A percentile compares a stretch with the other conserved stretches of the same genome.
phyloP scores from a whole-genome alignment of 495 filamentous ascomycete species.

The Amniculicola lignicola region DNA sequence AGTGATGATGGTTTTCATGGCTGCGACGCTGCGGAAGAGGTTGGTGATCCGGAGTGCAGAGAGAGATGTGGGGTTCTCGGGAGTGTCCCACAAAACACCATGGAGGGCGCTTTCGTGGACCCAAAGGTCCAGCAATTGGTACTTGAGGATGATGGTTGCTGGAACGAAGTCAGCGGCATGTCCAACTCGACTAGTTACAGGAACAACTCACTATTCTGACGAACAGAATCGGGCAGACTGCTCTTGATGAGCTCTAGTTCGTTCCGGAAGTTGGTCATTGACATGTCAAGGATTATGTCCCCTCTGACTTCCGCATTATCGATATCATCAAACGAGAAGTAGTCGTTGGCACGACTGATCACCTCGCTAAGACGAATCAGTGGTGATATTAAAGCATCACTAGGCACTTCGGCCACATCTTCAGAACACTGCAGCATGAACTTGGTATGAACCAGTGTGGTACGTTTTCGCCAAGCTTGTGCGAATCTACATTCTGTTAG shows the following conservation, averaged over 20 bases:
- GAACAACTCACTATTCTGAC: slow-evolving; percentile 14
- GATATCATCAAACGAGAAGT: slow-evolving; percentile 24
- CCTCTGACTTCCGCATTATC: slow-evolving; percentile 14
- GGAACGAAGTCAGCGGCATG: neutral
- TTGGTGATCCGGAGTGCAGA: neutral
- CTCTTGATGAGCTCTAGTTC: slow-evolving; percentile 14
- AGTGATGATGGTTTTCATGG: slow-evolving; percentile 10
- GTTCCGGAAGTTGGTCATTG: slow-evolving; percentile 4
- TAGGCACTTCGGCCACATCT: neutral
- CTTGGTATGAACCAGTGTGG: slow-evolving; percentile 5
- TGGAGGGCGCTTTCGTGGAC: slow-evolving; percentile 19
- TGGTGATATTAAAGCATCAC: slow-evolving; percentile 11
- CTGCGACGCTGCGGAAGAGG: neutral
- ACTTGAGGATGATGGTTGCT: slow-evolving; percentile 5
- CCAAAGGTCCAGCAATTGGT: slow-evolving; percentile 15
- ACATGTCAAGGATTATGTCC: slow-evolving; percentile 9
- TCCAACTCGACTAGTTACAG: neutral
- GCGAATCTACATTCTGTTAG: slow-evolving; percentile 4
- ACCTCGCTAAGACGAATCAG: slow-evolving; percentile 12
- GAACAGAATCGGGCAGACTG: neutral
- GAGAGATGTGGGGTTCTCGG: neutral
- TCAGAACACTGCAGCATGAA: slow-evolving; percentile 16
- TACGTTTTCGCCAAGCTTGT: slow-evolving; percentile 19
- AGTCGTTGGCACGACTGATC: slow-evolving; percentile 15
- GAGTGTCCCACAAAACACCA: slow-evolving; percentile 1